Evolutionary conservation across 352 stramenopile genomes (phyloP).

Genomic region (Globisporangium acanthophoron): DNA sequence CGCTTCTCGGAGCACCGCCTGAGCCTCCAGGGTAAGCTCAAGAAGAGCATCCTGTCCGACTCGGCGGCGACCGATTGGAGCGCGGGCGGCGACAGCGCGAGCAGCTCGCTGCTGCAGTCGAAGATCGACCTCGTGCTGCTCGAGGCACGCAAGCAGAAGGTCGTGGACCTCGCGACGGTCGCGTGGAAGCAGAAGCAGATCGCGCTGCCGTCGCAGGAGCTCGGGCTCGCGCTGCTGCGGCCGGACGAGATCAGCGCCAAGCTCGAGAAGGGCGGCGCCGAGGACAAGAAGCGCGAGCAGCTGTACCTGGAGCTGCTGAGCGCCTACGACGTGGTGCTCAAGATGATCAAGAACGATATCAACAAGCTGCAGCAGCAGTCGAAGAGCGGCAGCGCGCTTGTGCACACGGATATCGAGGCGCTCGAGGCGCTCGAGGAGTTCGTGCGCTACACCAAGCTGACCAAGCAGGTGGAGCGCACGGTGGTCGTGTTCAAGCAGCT

Average conservation of each 20-base stretch:
- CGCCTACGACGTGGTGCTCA: conserved; percentile 62
- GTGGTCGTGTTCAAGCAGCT: conserved; percentile 63
- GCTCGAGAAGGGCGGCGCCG: conserved; percentile 29
- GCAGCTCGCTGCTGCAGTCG: conserved; percentile 69
- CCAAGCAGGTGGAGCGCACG: conserved; percentile 65
- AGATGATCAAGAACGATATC: conserved; percentile 61
- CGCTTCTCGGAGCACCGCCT: conserved; percentile 83
- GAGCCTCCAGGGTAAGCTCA: conserved; percentile 46
- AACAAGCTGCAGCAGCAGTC: conserved; percentile 66
- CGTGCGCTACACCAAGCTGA: conserved; percentile 64
- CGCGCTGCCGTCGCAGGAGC: conserved; percentile 62
- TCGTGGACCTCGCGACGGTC: conserved; percentile 72
- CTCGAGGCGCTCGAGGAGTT: conserved; percentile 69
- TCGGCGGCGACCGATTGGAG: conserved; percentile 47
- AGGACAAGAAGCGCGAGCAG: conserved; percentile 68
- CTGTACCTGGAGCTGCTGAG: conserved; percentile 70
- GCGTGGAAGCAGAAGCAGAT: conserved; percentile 79
- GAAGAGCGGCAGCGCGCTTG: conserved; percentile 65
- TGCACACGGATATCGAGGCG: conserved; percentile 69
- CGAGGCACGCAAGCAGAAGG: conserved; percentile 82
- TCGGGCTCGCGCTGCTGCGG: conserved; percentile 60
- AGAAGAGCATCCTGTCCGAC: conserved; percentile 20
- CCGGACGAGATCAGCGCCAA: conserved; percentile 68
- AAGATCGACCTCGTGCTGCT: conserved; percentile 83
- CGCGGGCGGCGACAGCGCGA: conserved; percentile 56